A percentile compares a stretch with the other conserved stretches of the same genome.
Conservation (phyloP, 2,329 filamentous ascomycete genomes). For the Stenocarpella maydis region DNA sequence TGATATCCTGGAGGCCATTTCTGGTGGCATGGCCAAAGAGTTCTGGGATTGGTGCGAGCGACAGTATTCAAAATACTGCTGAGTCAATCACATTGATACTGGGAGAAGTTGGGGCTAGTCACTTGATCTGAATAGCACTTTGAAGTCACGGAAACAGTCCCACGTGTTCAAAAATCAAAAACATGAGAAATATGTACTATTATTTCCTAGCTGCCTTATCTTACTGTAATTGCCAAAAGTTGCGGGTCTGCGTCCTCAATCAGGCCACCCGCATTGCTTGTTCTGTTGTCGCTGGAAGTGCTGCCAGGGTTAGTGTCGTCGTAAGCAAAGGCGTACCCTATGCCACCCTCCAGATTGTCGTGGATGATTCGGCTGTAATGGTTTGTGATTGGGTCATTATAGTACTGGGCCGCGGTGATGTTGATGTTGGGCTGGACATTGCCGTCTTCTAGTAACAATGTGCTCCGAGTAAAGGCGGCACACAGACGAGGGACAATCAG, state of each 20-base stretch:
- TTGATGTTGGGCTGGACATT: conserved; percentile 13
- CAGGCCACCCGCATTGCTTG: conserved; percentile 26
- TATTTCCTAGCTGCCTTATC: background rate
- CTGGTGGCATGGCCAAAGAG: conserved; percentile 21
- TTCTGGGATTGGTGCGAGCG: conserved; percentile 34
- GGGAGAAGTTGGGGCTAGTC: background rate
- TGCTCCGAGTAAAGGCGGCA: conserved; percentile 20
- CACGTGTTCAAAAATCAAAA: no score
- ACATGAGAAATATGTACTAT: no score
- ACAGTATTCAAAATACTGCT: background rate
- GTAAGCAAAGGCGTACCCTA: conserved; percentile 26
- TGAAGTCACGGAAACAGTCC: background rate
- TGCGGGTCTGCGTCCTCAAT: conserved; percentile 20
- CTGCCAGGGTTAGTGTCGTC: conserved; percentile 13
- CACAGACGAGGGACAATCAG: conserved; percentile 29
- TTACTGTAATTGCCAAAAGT: background rate
- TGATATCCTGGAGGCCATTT: conserved; percentile 29
- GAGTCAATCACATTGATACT: background rate
- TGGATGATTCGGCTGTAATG: conserved; percentile 27
- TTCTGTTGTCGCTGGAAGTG: background rate
- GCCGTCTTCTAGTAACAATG: background rate
- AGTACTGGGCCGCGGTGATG: conserved; percentile 17
- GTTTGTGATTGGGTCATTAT: background rate
- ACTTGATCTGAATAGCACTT: background rate
- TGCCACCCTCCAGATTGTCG: background rate